These are phyloP conservation scores for Oryza meyeriana DNA, from an alignment of 176 grass and related monocot species.

Conservation along the genomic window DNA sequence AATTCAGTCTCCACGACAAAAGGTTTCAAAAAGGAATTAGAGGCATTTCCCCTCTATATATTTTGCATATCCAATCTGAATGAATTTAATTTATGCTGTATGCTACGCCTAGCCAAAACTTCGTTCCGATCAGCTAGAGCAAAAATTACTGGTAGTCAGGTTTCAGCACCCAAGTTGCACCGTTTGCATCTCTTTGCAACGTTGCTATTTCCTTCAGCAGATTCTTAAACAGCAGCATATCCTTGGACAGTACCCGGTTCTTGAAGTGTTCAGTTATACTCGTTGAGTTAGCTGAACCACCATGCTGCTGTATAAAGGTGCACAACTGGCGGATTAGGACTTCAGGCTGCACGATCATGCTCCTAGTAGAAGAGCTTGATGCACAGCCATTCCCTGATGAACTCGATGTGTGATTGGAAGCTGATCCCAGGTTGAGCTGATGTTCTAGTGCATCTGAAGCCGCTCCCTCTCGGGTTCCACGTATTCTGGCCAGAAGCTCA, in stretches of 20 bases:
- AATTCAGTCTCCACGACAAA: not conserved
- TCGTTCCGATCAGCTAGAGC: not conserved
- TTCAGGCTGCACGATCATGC: constrained; percentile 55
- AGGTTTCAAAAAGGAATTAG: not conserved
- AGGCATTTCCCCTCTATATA: not conserved
- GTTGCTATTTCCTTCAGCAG: constrained; percentile 81
- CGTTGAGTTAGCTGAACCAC: constrained; percentile 52
- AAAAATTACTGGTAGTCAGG: constrained; percentile 49
- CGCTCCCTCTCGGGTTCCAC: constrained; percentile 64
- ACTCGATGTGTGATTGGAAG: constrained; percentile 14
- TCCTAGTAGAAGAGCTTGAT: constrained; percentile 40
- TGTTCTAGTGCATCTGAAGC: constrained; percentile 73
- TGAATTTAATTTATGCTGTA: not conserved
- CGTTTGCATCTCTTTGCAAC: too few relatives aligned
- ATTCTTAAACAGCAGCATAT: constrained; percentile 79
- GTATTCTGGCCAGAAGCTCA: constrained; percentile 72
- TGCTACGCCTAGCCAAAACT: not conserved
- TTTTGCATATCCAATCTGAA: not conserved
- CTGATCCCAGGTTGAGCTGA: constrained; percentile 53
- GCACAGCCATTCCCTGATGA: constrained; percentile 18
- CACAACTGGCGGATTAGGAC: constrained; percentile 72
- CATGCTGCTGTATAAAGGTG: constrained; percentile 68
- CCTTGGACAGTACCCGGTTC: constrained; percentile 59
- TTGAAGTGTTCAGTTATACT: constrained; percentile 79
- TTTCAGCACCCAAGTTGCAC: constrained; percentile 26